Conservation (phyloP, 495 filamentous ascomycete species). For the Xylaria curta region DNA sequence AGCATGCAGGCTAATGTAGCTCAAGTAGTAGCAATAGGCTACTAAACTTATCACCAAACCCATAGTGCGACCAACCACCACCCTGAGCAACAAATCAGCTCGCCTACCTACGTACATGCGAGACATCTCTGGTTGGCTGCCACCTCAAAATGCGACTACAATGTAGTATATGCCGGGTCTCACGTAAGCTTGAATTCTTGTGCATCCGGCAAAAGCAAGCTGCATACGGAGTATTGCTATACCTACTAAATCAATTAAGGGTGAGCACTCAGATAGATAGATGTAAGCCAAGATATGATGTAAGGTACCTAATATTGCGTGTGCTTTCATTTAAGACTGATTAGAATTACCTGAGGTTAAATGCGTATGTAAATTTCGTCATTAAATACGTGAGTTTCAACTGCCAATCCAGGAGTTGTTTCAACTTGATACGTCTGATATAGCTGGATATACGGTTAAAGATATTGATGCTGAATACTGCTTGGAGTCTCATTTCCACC, state of each 20-base stretch:
- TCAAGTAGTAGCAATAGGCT: not conserved
- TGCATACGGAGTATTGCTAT: not conserved
- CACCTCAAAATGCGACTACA: not conserved
- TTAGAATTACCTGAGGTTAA: not conserved
- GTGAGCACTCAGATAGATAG: not conserved
- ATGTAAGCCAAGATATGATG: slow-evolving; percentile 3
- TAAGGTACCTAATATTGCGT: not conserved
- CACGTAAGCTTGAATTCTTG: not conserved
- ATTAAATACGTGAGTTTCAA: not conserved
- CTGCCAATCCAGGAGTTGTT: not conserved
- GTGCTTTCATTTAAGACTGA: not conserved
- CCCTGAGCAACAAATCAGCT: slow-evolving; percentile 4
- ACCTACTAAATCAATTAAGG: too few species aligned
- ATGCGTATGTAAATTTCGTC: not conserved
- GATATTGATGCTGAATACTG: not conserved
- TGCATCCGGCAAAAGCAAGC: slow-evolving; percentile 5
- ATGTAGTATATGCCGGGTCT: not conserved
- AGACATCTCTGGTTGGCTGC: slow-evolving; percentile 2
- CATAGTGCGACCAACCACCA: not conserved
- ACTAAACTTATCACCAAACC: not conserved
- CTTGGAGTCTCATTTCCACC: not conserved
- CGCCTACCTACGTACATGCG: not conserved
- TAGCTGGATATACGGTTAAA: not conserved
- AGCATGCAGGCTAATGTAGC: not conserved
- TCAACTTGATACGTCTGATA: not conserved